phyloP scores from a whole-genome alignment of 768 basidiomycete genomes.

The Amanita pallidorosea region DNA sequence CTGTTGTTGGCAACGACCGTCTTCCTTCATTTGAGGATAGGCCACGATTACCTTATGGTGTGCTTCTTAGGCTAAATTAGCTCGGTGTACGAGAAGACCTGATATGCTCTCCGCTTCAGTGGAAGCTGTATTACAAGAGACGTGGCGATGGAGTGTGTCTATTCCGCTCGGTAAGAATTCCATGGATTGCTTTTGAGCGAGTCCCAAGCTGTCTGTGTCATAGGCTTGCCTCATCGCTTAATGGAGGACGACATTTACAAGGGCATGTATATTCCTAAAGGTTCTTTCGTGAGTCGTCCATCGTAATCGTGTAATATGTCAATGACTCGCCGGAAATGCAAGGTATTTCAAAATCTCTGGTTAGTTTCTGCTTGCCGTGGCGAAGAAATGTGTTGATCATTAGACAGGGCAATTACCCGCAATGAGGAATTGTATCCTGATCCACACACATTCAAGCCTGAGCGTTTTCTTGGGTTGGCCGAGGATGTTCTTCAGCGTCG shows the following conservation, averaged over 20 bases:
- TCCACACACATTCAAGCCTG: conserved; percentile 40
- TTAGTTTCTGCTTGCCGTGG: too few relatives aligned
- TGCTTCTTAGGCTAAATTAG: conserved; percentile 8
- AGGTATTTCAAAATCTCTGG: conserved; percentile 57
- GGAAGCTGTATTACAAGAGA: conserved; percentile 48
- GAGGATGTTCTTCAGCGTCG: conserved; percentile 17
- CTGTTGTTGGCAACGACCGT: conserved; percentile 40
- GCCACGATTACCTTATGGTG: conserved; percentile 41
- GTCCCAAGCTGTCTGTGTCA: not conserved
- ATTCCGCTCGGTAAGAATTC: conserved; percentile 42
- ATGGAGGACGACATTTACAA: conserved; percentile 57
- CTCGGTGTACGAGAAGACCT: not conserved
- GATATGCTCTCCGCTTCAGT: conserved; percentile 15
- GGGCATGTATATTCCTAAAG: conserved; percentile 50
- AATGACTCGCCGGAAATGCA: conserved; percentile 5
- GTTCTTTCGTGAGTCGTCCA: conserved; percentile 34
- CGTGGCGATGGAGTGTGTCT: conserved; percentile 42
- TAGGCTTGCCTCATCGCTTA: conserved; percentile 47
- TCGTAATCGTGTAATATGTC: not conserved
- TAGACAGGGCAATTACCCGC: conserved; percentile 32
- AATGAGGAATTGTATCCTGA: conserved; percentile 41
- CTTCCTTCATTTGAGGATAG: conserved; percentile 54
- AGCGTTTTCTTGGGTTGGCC: conserved; percentile 32
- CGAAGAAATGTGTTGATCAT: too few relatives aligned
- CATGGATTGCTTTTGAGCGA: not conserved